Percentiles rank a stretch among this genome's conserved stretches.
Evolutionary conservation across 306 rosid species (phyloP).

Genomic region (Prunus dulcis): DNA sequence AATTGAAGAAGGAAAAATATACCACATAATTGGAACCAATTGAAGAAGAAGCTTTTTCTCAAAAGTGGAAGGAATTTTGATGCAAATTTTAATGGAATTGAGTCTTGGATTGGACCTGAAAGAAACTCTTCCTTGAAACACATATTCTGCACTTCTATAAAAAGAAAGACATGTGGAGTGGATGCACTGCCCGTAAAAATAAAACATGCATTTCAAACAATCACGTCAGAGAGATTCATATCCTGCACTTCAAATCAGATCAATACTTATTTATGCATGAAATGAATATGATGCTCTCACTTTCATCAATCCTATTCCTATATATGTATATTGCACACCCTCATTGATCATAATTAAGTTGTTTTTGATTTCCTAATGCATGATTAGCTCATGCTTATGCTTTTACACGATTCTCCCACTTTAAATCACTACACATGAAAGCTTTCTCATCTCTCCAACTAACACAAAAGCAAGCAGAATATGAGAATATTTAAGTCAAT

Average conservation of each 20-base stretch:
- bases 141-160: not conserved
- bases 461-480: not conserved
- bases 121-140: not conserved
- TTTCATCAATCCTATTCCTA: not conserved
- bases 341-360: not conserved
- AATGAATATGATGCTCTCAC: too few species aligned
- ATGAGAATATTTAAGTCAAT: not conserved
- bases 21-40: not conserved
- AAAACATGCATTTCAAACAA: not conserved
- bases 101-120: not conserved
- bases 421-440: not conserved
- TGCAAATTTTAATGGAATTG: not conserved
- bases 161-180: too few species aligned
- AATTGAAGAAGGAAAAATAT: not conserved
- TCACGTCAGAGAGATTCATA: too few species aligned
- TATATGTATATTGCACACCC: not conserved
- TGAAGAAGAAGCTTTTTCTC: not conserved
- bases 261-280: not conserved
- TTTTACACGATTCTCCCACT: not conserved
- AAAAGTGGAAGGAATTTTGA: not conserved
- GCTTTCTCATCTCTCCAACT: not conserved
- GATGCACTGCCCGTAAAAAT: too few species aligned
- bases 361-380: not conserved
- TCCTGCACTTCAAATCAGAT: too few species aligned
- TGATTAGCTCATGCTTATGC: slow-evolving; percentile 10